Conservation (phyloP, 2,329 filamentous ascomycete genomes). For the Xylaria sp. region DNA sequence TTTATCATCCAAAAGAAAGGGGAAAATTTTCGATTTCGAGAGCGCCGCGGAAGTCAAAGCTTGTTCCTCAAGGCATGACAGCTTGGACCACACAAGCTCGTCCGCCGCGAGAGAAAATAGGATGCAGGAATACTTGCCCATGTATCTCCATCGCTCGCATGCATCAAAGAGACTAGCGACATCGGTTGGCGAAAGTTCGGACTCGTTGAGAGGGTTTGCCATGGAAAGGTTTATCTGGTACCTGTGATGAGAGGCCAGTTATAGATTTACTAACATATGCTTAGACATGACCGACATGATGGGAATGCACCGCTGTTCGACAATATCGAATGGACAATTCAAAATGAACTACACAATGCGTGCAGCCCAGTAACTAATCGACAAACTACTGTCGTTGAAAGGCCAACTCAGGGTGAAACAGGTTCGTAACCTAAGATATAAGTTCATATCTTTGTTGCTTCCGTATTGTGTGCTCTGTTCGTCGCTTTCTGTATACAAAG, state of each 20-base stretch:
- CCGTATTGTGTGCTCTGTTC: background rate
- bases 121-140: background rate
- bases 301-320: conserved; percentile 40
- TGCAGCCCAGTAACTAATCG: conserved; percentile 42
- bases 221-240: conserved; percentile 12
- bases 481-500: background rate
- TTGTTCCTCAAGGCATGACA: background rate
- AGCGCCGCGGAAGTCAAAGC: background rate
- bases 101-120: background rate
- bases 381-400: conserved; percentile 46
- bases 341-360: conserved; percentile 25
- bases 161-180: conserved; percentile 2
- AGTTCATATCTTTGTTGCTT: background rate
- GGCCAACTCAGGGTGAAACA: conserved; percentile 28
- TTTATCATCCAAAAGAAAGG: conserved; percentile 38
- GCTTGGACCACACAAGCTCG: conserved; percentile 1
- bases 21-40: conserved; percentile 38
- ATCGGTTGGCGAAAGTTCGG: background rate
- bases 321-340: conserved; percentile 46
- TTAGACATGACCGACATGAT: conserved; percentile 29
- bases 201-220: background rate
- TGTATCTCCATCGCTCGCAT: background rate
- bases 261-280: background rate
- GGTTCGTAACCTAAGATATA: conserved; percentile 14
- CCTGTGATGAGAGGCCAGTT: background rate